These are phyloP conservation scores for Glycine soja DNA, from an alignment of 306 rosid species.

Conservation along the genomic window DNA sequence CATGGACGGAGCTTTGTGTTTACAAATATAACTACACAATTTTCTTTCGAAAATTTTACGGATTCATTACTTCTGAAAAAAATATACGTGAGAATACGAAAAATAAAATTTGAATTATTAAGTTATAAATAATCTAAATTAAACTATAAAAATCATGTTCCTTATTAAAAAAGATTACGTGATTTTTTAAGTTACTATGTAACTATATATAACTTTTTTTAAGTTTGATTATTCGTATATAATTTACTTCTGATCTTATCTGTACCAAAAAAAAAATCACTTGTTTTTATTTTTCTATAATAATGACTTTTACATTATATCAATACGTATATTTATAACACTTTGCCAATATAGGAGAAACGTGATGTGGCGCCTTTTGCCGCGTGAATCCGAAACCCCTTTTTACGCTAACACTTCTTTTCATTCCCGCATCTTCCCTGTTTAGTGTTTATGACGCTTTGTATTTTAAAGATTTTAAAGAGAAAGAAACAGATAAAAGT, in stretches of 20 bases:
- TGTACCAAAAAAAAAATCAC: too few relatives aligned
- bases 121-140: not conserved
- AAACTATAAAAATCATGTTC: not conserved
- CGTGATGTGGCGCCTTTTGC: not conserved
- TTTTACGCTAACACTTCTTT: conserved; percentile 38
- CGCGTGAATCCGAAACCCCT: not conserved
- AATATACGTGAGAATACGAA: too few relatives aligned
- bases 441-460: not conserved
- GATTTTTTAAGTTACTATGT: not conserved
- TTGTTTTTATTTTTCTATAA: too few relatives aligned
- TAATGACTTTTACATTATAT: not conserved
- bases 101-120: not conserved
- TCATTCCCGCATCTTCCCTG: not conserved
- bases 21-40: too few relatives aligned
- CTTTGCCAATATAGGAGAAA: not conserved
- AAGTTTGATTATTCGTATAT: too few relatives aligned
- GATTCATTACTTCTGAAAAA: too few relatives aligned
- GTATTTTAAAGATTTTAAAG: not conserved
- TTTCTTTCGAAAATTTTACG: too few relatives aligned
- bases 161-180: not conserved
- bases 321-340: not conserved
- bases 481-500: not conserved
- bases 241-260: too few relatives aligned
- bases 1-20: too few relatives aligned
- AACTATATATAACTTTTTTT: not conserved